phyloP scores from a whole-genome alignment of 2,329 filamentous ascomycete genomes.

The Paracamarosporium sp. region DNA sequence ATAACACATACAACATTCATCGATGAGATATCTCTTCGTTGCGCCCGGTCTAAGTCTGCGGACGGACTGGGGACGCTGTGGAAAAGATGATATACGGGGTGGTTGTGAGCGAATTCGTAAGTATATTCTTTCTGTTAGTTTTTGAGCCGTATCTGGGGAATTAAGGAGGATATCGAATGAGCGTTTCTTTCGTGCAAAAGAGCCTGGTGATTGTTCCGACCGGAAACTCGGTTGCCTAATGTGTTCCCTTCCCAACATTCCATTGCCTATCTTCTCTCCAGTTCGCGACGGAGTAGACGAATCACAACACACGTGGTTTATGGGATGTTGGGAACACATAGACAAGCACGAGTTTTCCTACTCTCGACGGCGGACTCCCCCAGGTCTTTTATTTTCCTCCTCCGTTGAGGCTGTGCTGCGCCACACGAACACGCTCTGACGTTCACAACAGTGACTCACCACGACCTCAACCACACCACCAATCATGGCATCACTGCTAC shows the following conservation, averaged over 20 bases:
- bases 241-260: no score
- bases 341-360: not conserved
- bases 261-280: not conserved
- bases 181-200: not conserved
- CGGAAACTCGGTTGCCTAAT: not conserved
- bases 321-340: not conserved
- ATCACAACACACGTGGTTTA: not conserved
- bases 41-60: no score
- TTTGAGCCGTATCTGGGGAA: not conserved
- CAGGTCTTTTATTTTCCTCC: not conserved
- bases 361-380: not conserved
- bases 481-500: not conserved
- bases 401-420: not conserved
- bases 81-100: no score
- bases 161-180: not conserved
- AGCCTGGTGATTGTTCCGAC: not conserved
- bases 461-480: not conserved
- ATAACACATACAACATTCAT: no score
- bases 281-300: not conserved
- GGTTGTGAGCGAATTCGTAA: no score
- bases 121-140: not conserved
- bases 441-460: not conserved
- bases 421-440: constrained; percentile 1
- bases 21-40: no score
- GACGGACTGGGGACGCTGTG: no score